Percentiles rank a stretch among this genome's conserved stretches.
phyloP scores from a whole-genome alignment of 306 rosid species.

The Pueraria montana region DNA sequence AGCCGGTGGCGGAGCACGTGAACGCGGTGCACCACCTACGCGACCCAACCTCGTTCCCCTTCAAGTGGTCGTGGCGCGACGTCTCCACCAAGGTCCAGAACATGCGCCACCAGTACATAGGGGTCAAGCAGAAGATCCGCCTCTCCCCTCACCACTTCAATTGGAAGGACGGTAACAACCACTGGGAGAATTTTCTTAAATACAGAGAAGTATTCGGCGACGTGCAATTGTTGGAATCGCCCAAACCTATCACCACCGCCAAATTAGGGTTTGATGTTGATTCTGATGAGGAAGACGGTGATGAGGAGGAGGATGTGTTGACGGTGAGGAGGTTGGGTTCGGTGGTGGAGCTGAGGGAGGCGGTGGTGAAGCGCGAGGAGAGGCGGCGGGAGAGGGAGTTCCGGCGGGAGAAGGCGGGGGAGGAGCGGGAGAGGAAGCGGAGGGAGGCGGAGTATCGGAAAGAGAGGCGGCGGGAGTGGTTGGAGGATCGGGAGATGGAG shows the following conservation, averaged over 20 bases:
- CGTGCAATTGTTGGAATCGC: constrained; percentile 52
- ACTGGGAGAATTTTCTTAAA: constrained; percentile 90
- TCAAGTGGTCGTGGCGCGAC: constrained; percentile 97
- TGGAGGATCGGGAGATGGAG: constrained; percentile 64
- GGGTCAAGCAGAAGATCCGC: constrained; percentile 94
- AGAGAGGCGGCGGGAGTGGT: constrained; percentile 59
- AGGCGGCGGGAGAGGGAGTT: constrained; percentile 77
- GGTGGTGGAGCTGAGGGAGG: constrained; percentile 65
- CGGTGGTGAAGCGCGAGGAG: constrained; percentile 79
- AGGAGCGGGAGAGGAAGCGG: constrained; percentile 59
- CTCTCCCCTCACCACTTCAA: constrained; percentile 71
- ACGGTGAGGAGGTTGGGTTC: constrained; percentile 60
- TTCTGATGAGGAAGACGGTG: constrained; percentile 47
- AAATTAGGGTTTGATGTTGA: constrained; percentile 69
- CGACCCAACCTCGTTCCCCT: constrained; percentile 75
- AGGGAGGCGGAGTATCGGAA: constrained; percentile 60
- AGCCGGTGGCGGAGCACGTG: constrained; percentile 93
- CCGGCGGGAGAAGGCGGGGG: constrained; percentile 63
- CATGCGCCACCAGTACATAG: constrained; percentile 97
- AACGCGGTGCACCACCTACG: constrained; percentile 74
- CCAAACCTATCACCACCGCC: constrained; percentile 28
- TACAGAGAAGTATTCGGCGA: constrained; percentile 93
- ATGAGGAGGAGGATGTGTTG: constrained; percentile 23
- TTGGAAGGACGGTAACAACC: constrained; percentile 91
- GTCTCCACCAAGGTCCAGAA: constrained; percentile 98